These are phyloP conservation scores for Teratosphaeria gauchensis DNA, from an alignment of 2,329 filamentous ascomycete species.

Conservation along the genomic window DNA sequence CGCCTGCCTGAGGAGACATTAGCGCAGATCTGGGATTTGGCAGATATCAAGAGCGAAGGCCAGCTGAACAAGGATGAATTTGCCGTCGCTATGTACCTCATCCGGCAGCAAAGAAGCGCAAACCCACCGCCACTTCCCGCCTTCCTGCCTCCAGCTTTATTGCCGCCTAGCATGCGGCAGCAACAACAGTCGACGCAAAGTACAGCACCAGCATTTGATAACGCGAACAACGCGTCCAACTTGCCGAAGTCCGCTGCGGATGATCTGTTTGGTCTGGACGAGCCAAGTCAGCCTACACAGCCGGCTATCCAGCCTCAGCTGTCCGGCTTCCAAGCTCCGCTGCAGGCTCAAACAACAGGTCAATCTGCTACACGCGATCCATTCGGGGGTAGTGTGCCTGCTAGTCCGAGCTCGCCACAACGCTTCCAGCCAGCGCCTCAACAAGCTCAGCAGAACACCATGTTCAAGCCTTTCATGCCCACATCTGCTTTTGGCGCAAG, in stretches of 20 bases:
- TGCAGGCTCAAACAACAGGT: constrained; percentile 63
- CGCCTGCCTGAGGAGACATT: constrained; percentile 78
- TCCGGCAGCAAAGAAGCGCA: constrained; percentile 75
- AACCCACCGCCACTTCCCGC: constrained; percentile 61
- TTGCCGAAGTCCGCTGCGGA: constrained; percentile 74
- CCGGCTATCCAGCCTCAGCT: constrained; percentile 32
- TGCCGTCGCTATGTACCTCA: constrained; percentile 94
- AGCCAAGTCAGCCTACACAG: constrained; percentile 43
- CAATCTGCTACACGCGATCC: constrained; percentile 56
- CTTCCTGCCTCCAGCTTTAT: constrained; percentile 66
- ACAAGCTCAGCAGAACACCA: constrained; percentile 28
- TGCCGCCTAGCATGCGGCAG: constrained; percentile 76
- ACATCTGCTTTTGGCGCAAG: constrained; percentile 86
- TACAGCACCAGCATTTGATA: constrained; percentile 45
- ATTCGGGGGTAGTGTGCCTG: constrained; percentile 45
- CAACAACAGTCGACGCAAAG: constrained; percentile 38
- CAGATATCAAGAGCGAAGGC: constrained; percentile 86
- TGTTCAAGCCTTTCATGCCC: constrained; percentile 84
- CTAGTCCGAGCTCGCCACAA: constrained; percentile 44
- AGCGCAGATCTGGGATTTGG: constrained; percentile 93
- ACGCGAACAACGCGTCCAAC: constrained; percentile 33
- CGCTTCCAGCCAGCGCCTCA: constrained; percentile 19
- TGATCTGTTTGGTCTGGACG: constrained; percentile 86
- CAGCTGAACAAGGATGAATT: constrained; percentile 83
- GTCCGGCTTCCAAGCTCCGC: constrained; percentile 33